phyloP scores from a whole-genome alignment of 805 yeast species.

The Metschnikowia reukaufii region DNA sequence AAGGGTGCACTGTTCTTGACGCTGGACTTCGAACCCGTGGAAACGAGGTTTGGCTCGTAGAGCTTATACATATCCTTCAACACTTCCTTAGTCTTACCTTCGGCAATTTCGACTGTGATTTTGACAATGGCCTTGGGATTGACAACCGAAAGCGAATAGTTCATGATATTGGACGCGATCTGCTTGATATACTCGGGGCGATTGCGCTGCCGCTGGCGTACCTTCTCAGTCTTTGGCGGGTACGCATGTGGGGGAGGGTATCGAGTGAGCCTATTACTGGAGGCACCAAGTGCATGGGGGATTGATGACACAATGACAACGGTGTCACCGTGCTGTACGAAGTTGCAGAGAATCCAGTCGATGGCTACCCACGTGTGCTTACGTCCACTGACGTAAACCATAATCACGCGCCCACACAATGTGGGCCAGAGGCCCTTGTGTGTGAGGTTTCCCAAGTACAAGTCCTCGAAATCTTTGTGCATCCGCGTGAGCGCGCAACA shows the following conservation, averaged over 20 bases:
- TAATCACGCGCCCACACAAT: constrained; percentile 52
- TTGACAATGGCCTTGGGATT: constrained; percentile 48
- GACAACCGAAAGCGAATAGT: constrained; percentile 48
- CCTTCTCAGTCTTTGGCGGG: constrained; percentile 26
- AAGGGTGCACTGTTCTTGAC: constrained; percentile 46
- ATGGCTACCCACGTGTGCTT: constrained; percentile 80
- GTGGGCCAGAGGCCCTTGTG: constrained; percentile 34
- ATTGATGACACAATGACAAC: constrained; percentile 61
- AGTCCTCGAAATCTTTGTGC: constrained; percentile 48
- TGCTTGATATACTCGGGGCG: constrained; percentile 49
- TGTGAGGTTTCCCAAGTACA: constrained; percentile 41
- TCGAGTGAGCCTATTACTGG: constrained; percentile 9
- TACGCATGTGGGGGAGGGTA: constrained; percentile 20
- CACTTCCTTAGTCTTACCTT: constrained; percentile 56
- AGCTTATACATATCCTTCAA: constrained; percentile 59
- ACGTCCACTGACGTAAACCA: constrained; percentile 69
- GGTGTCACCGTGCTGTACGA: constrained; percentile 65
- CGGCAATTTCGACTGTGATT: constrained; percentile 59
- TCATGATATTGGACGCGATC: constrained; percentile 51
- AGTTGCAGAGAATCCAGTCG: constrained; percentile 61
- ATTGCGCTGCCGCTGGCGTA: constrained; percentile 38
- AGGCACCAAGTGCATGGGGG: constrained; percentile 18
- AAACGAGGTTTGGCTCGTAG: constrained; percentile 60
- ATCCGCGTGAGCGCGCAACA: constrained; percentile 47
- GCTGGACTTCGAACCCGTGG: constrained; percentile 55